Evolutionary conservation across 257 asterid species (phyloP).

Genomic region (Solanum rostratum): DNA sequence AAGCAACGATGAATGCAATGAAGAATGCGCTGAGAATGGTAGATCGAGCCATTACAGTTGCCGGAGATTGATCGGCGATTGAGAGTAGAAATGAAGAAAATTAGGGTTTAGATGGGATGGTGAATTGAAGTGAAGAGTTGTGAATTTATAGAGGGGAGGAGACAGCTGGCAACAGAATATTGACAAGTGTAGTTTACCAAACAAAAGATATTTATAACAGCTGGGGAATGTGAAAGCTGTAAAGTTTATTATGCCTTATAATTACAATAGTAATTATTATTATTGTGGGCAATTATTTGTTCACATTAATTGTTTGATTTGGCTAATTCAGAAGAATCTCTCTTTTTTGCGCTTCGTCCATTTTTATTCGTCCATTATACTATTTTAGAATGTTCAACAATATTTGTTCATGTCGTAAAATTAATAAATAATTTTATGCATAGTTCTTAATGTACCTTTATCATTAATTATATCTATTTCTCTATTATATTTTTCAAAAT

Average conservation of each 20-base stretch:
- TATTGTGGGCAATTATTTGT: background rate
- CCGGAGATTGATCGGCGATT: background rate
- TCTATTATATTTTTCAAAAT: too few species aligned
- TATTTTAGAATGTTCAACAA: too few species aligned
- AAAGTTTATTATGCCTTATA: background rate
- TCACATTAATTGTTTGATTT: background rate
- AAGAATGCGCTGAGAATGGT: conserved; percentile 8
- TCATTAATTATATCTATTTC: too few species aligned
- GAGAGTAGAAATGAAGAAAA: background rate
- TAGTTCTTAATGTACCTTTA: too few species aligned
- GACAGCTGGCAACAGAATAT: background rate
- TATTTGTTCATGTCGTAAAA: too few species aligned
- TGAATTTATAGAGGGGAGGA: background rate
- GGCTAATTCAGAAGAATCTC: background rate
- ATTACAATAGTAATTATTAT: background rate
- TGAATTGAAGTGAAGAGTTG: background rate
- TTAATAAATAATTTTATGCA: too few species aligned
- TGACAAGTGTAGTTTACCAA: background rate
- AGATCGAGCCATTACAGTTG: conserved; percentile 6
- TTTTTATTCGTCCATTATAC: too few species aligned
- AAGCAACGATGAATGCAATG: background rate
- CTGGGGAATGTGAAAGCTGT: background rate
- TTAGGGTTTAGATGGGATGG: background rate
- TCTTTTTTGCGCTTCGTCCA: too few species aligned
- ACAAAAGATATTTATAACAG: background rate